These are phyloP conservation scores for Pseudocercospora crystallina DNA, from an alignment of 2,329 filamentous ascomycete species.

Conservation along the genomic window DNA sequence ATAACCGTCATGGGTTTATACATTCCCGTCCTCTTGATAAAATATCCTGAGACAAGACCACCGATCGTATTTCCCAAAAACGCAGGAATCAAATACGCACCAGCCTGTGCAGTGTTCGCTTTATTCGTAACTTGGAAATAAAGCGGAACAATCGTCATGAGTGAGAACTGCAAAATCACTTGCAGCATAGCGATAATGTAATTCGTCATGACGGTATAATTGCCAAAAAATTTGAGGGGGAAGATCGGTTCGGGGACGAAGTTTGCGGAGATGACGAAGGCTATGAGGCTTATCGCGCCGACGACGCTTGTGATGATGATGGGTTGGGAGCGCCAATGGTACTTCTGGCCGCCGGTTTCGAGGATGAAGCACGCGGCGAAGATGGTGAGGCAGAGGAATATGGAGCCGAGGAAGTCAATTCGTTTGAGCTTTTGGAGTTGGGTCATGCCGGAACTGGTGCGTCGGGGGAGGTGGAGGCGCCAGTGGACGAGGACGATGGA, in stretches of 20 bases:
- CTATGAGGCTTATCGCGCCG: constrained; percentile 10
- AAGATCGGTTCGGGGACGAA: constrained; percentile 51
- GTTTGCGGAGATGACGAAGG: constrained; percentile 25
- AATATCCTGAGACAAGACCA: constrained; percentile 58
- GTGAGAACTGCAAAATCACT: constrained; percentile 57
- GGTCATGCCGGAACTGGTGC: constrained; percentile 4
- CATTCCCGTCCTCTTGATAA: constrained; percentile 59
- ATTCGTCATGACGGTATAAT: constrained; percentile 54
- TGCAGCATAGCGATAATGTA: constrained; percentile 57
- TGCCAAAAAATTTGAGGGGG: constrained; percentile 54
- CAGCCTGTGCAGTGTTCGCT: constrained; percentile 59
- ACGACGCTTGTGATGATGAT: constrained; percentile 28
- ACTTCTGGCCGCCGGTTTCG: constrained; percentile 49
- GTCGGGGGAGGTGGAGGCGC: constrained; percentile 23
- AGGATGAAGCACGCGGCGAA: constrained; percentile 48
- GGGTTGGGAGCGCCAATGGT: constrained; percentile 39
- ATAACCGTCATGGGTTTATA: constrained; percentile 59
- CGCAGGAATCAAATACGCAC: constrained; percentile 64
- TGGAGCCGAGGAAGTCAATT: constrained; percentile 60
- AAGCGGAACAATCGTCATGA: constrained; percentile 66
- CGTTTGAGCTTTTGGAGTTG: constrained; percentile 45
- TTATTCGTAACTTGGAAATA: constrained; percentile 67
- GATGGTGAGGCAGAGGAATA: constrained; percentile 47
- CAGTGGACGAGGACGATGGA: constrained; percentile 50
- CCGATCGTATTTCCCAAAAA: constrained; percentile 67